Evolutionary conservation across 768 basidiomycete genomes (phyloP).

Genomic region (Russula griseocarnosa): DNA sequence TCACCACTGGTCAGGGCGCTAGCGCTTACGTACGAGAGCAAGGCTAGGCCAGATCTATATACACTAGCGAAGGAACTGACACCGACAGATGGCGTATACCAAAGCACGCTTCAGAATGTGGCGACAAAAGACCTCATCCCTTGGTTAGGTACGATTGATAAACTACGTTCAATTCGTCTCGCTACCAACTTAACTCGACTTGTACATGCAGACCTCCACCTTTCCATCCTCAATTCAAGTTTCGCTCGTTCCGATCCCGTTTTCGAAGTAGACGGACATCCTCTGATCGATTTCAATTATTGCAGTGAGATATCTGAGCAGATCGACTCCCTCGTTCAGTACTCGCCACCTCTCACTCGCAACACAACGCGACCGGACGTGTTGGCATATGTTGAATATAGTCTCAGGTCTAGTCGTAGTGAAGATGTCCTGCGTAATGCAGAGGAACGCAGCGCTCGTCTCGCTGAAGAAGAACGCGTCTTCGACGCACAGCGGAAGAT

Average conservation of each 20-base stretch:
- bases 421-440: neutral
- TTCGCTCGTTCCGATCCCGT: conserved; percentile 3
- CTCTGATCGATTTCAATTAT: conserved; percentile 10
- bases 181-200: neutral
- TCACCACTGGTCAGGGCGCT: conserved; percentile 1
- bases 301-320: conserved; percentile 10
- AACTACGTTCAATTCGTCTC: neutral
- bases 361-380: neutral
- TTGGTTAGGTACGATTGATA: conserved; percentile 9
- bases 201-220: conserved; percentile 11
- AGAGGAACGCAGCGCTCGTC: neutral
- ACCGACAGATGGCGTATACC: neutral
- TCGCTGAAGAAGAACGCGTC: neutral
- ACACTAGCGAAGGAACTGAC: neutral
- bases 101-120: neutral
- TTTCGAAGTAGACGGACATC: conserved; percentile 6
- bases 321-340: conserved; percentile 13
- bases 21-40: conserved; percentile 15
- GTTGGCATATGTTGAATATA: conserved; percentile 14
- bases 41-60: neutral
- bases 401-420: neutral
- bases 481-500: neutral
- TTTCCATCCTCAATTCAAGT: conserved; percentile 3
- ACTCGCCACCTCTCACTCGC: neutral
- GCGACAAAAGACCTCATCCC: conserved; percentile 6